These are phyloP conservation scores for Spongospora subterranea DNA, from an alignment of 208 protist genomes.

Conservation along the genomic window DNA sequence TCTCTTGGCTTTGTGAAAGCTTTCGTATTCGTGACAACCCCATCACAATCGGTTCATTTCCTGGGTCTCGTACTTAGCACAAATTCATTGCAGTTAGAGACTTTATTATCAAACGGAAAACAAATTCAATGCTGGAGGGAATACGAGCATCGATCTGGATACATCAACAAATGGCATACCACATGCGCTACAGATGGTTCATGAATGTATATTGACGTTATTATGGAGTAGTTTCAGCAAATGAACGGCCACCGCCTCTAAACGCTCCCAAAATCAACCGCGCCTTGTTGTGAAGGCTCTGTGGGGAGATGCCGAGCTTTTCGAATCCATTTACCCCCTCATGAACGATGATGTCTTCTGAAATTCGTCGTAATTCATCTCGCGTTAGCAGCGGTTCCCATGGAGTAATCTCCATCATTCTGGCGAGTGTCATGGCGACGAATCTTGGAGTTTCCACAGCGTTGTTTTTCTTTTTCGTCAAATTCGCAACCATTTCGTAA, in stretches of 20 bases:
- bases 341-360: neutral
- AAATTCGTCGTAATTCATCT: neutral
- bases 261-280: neutral
- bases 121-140: too few species aligned
- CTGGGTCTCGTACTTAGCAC: too few species aligned
- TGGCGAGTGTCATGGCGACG: neutral
- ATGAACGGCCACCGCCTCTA: neutral
- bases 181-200: too few species aligned
- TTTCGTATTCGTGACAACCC: too few species aligned
- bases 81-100: too few species aligned
- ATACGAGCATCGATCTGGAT: too few species aligned
- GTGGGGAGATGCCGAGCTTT: neutral
- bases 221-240: neutral
- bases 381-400: neutral
- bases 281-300: constrained; percentile 22
- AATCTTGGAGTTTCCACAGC: too few species aligned
- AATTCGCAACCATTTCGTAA: constrained; percentile 24
- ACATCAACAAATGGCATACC: too few species aligned
- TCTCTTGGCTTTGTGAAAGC: too few species aligned
- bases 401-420: neutral
- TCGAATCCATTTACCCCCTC: neutral
- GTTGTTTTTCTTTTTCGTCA: neutral
- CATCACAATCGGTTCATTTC: too few species aligned
- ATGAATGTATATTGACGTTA: neutral
- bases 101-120: too few species aligned